Evolutionary conservation across 495 filamentous ascomycete genomes (phyloP), one percentile per base, ranked within the genome.

Genomic region (Aspergillus cavernicola): DNA sequence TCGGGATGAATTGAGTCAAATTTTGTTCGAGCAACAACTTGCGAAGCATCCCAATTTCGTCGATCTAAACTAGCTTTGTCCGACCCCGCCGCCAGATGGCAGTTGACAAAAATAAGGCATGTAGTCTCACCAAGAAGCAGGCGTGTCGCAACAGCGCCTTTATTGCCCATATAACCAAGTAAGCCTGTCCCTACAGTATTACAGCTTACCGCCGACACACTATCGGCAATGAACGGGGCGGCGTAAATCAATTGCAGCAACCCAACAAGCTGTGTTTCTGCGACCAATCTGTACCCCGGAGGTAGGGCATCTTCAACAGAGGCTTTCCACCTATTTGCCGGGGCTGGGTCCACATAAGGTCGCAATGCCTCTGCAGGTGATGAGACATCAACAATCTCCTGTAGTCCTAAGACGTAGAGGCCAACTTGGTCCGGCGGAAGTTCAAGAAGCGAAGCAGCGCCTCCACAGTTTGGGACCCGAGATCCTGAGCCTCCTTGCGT

Each of bases 151-250:
- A 92, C 86, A 12, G 86, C 92, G 1, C 95, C 95, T 68, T 99
- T 99, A 62, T 99, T 99, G 5, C 93, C 95, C 77, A 95, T 82
- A 55, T 95, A 96, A 0, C 93, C 92, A 67, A 92, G 81, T 41
- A 96, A 61, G 1, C 93, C 92, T 0, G 95, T 97, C 3, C 90
- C 91, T 5, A 96, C 86, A 43, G 73, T 85, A 8, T 80, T 81
- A 10, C 83, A 89, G 60, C 86, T 90, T 44, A 96, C 82, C 28
- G 85, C 87, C 31, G 84, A 85, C 31, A 96, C 77, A 2, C 81
- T 83, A 1, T 85, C 77, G 18, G 79, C 79, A 39, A 97, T 72
- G 19, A 77, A 76, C 0, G 93, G 87, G 0, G 91, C 86, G 2
- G 87, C 90, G 60, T 90, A 97, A 29, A 96, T 80, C 20, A 97